A percentile compares a stretch with the other conserved stretches of the same genome.
These are phyloP conservation scores for Bryoerythrophyllum caledonicum DNA, from an alignment of 225 moss, liverwort and hornwort genomes.

Conservation along the genomic window DNA sequence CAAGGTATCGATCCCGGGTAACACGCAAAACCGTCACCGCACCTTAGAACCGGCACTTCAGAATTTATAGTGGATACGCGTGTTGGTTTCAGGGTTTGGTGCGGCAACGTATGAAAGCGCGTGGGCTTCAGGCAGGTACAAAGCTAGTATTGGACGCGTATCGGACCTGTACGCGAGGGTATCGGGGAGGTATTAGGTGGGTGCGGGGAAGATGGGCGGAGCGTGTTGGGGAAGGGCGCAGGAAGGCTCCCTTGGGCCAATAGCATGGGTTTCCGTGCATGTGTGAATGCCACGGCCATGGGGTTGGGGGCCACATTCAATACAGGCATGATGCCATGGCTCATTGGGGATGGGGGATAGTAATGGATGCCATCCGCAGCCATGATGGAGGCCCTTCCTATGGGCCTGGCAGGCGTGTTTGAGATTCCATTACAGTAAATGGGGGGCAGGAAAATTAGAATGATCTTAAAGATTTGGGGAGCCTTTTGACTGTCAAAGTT, in stretches of 20 bases:
- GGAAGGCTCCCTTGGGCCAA: background rate
- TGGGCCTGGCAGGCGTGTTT: background rate
- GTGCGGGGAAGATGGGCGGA: background rate
- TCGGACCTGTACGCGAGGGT: fast-evolving
- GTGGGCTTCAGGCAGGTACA: background rate
- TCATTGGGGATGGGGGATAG: background rate
- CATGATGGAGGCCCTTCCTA: background rate
- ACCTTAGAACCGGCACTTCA: background rate
- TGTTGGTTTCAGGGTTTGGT: background rate
- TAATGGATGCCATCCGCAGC: background rate
- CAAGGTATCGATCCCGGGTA: background rate
- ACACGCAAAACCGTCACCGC: no score
- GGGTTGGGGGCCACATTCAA: background rate
- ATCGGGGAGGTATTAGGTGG: background rate
- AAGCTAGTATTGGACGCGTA: fast-evolving
- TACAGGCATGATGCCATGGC: background rate
- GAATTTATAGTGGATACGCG: background rate
- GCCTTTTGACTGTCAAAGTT: no score
- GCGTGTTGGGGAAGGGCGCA: slow-evolving; percentile 3
- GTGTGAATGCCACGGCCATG: background rate
- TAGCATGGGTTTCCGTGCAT: background rate
- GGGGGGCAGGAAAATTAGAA: background rate
- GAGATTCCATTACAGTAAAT: background rate
- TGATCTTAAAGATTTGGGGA: no score
- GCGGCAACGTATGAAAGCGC: no score